These are phyloP conservation scores for Apiotrichum gamsii DNA, from an alignment of 1,284 basidiomycete genomes.

Conservation along the genomic window DNA sequence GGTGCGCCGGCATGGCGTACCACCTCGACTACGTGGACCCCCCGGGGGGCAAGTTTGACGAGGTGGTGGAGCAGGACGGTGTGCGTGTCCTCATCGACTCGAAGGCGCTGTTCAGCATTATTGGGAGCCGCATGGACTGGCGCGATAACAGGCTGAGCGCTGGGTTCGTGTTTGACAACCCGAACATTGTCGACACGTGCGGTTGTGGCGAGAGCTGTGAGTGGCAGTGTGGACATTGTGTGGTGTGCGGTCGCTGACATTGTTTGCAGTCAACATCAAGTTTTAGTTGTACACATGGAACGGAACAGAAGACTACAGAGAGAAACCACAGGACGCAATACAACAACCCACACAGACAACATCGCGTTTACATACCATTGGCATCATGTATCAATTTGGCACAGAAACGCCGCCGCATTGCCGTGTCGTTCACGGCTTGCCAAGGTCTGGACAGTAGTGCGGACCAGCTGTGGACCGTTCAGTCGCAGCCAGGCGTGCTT, in stretches of 20 bases:
- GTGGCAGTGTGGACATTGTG: background rate
- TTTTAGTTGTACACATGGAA: conserved; percentile 1
- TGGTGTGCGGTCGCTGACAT: background rate
- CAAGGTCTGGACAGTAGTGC: too few relatives aligned
- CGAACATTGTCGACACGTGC: conserved; percentile 44
- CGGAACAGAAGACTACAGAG: background rate
- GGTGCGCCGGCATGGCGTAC: conserved; percentile 97
- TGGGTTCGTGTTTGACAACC: conserved; percentile 46
- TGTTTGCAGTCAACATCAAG: conserved; percentile 6
- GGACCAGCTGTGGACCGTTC: too few relatives aligned
- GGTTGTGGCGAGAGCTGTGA: conserved; percentile 43
- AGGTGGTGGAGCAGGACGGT: conserved; percentile 92
- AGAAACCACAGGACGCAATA: background rate
- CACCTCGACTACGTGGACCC: conserved; percentile 93
- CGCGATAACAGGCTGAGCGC: conserved; percentile 76
- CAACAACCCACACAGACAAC: background rate
- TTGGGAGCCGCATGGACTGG: conserved; percentile 99
- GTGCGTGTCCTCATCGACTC: conserved; percentile 92
- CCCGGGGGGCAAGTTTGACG: conserved; percentile 83
- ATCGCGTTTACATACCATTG: conserved; percentile 4
- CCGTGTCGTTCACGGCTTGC: too few relatives aligned
- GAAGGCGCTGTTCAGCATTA: conserved; percentile 96
- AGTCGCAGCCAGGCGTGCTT: too few relatives aligned
- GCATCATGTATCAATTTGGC: conserved; percentile 8
- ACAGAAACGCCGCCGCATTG: background rate